phyloP scores from a whole-genome alignment of 2,329 filamentous ascomycete genomes.

The Aspergillus vadensis region DNA sequence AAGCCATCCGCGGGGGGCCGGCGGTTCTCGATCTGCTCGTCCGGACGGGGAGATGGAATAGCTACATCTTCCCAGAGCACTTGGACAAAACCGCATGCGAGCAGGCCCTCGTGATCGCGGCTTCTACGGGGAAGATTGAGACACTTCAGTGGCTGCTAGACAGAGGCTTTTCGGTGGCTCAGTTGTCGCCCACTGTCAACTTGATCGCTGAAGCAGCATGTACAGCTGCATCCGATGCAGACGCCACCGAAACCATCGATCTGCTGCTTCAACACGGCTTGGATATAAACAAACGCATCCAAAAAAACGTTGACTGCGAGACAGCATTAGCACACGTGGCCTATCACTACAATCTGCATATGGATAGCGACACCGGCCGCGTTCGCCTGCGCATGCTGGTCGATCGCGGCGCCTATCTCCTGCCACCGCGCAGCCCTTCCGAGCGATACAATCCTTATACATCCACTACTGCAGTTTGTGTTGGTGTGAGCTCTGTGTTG shows the following conservation, averaged over 20 bases:
- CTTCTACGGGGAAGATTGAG: background rate
- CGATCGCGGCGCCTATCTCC: background rate
- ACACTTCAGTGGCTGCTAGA: background rate
- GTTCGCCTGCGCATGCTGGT: background rate
- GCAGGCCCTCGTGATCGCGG: background rate
- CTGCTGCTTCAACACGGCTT: background rate
- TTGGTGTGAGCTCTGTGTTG: background rate
- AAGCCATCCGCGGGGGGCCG: background rate
- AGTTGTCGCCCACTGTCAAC: background rate
- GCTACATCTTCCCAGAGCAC: background rate
- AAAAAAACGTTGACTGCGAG: fast-evolving
- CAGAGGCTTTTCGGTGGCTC: background rate
- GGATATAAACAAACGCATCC: background rate
- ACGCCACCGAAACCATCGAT: background rate
- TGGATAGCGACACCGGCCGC: background rate
- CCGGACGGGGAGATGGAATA: background rate
- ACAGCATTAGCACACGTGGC: background rate
- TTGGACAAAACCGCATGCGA: background rate
- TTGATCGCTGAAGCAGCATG: background rate
- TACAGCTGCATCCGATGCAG: background rate
- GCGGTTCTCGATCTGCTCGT: background rate
- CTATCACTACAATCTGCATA: background rate
- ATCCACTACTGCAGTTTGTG: too few species aligned
- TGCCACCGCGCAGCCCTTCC: background rate
- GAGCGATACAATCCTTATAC: background rate